Evolutionary conservation across 495 filamentous ascomycete species (phyloP).

Genomic region (Darksidea phi): DNA sequence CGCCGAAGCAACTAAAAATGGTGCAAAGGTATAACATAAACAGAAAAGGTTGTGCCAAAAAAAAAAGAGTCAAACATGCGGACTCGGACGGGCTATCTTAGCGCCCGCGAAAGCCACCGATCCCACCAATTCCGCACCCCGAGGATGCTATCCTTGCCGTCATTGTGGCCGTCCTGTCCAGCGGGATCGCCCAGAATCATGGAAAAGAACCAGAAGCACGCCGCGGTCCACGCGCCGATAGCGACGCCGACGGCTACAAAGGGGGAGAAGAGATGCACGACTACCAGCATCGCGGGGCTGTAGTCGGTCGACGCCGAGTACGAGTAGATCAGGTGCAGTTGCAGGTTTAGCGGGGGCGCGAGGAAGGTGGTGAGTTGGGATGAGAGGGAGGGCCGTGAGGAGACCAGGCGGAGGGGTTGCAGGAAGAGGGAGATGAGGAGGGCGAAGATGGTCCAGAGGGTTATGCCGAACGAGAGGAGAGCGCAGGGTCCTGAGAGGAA

Average conservation of each 20-base stretch:
- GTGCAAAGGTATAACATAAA: too few species aligned
- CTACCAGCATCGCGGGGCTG: conserved; percentile 45
- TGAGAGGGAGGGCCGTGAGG: conserved; percentile 31
- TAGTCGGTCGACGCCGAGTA: conserved; percentile 34
- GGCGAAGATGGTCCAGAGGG: conserved; percentile 38
- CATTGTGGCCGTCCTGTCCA: conserved; percentile 61
- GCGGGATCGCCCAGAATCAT: conserved; percentile 63
- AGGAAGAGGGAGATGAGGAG: conserved; percentile 38
- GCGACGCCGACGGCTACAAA: conserved; percentile 55
- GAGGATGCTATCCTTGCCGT: conserved; percentile 60
- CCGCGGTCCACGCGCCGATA: conserved; percentile 59
- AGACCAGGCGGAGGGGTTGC: conserved; percentile 42
- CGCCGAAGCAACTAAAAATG: too few species aligned
- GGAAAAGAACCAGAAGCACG: conserved; percentile 63
- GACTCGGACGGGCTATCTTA: conserved; percentile 3
- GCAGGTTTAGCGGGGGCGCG: conserved; percentile 41
- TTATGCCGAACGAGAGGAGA: conserved; percentile 37
- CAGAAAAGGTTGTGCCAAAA: not conserved
- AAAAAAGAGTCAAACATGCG: not conserved
- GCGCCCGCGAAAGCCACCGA: conserved; percentile 48
- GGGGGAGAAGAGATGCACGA: conserved; percentile 55
- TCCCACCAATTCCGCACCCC: conserved; percentile 64
- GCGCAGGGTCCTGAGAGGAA: conserved; percentile 41
- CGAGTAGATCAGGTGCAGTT: conserved; percentile 45
- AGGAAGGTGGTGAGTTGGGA: conserved; percentile 41